These are phyloP conservation scores for Backusella liffmaniae DNA, from an alignment of 192 early-diverging fungal species.

Conservation along the genomic window DNA sequence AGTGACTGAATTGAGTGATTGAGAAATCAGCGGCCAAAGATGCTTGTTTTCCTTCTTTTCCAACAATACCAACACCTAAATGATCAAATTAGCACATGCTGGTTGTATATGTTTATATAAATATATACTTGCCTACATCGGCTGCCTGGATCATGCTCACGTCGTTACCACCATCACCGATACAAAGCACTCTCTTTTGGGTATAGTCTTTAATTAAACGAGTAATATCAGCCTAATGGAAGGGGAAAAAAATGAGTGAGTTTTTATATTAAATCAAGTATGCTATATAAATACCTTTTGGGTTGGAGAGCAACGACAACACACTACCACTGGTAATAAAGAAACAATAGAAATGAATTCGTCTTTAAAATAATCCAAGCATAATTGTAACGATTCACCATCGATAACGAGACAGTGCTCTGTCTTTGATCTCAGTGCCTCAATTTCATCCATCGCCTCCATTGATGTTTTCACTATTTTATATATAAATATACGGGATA, in stretches of 20 bases:
- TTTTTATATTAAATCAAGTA: no score
- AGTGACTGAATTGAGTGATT: slow-evolving; percentile 82
- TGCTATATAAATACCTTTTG: slow-evolving; percentile 64
- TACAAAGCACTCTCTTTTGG: slow-evolving; percentile 78
- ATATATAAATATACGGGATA: background rate
- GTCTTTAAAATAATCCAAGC: slow-evolving; percentile 69
- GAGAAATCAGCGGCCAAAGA: slow-evolving; percentile 94
- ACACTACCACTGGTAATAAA: slow-evolving; percentile 81
- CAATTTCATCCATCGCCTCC: slow-evolving; percentile 70
- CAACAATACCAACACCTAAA: slow-evolving; percentile 88
- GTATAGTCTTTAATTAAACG: slow-evolving; percentile 74
- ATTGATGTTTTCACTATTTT: slow-evolving; percentile 46
- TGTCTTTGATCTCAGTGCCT: slow-evolving; percentile 61
- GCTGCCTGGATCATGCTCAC: slow-evolving; percentile 97
- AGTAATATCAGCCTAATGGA: slow-evolving; percentile 73
- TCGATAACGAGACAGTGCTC: slow-evolving; percentile 91
- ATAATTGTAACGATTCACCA: slow-evolving; percentile 85
- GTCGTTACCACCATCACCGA: slow-evolving; percentile 98
- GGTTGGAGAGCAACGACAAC: slow-evolving; percentile 96
- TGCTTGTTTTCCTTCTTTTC: slow-evolving; percentile 95
- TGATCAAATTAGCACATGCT: background rate
- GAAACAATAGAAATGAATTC: slow-evolving; percentile 82
- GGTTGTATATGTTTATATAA: background rate
- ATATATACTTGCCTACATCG: slow-evolving; percentile 59
- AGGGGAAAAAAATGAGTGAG: background rate